Evolutionary conservation across 2,329 filamentous ascomycete species (phyloP).

Genomic region (Trichoderma endophyticum): DNA sequence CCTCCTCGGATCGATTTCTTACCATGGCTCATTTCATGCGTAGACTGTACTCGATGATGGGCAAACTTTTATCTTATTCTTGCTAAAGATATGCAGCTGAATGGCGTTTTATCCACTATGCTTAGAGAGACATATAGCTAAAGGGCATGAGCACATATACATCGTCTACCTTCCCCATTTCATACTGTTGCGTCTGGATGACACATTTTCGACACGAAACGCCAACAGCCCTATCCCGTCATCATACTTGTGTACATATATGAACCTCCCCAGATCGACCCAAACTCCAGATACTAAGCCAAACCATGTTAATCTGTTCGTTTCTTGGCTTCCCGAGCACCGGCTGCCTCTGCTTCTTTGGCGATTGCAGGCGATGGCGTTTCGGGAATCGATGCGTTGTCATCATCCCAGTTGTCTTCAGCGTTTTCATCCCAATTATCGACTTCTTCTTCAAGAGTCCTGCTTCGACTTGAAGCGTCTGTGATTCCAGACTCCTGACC

Average conservation of each 20-base stretch:
- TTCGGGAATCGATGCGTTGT: slow-evolving; percentile 35
- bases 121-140: background rate
- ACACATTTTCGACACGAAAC: background rate
- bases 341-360: slow-evolving; percentile 26
- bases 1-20: background rate
- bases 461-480: slow-evolving; percentile 32
- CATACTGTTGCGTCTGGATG: background rate
- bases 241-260: background rate
- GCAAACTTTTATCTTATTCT: background rate
- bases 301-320: slow-evolving; percentile 29
- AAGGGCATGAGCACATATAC: background rate
- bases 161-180: background rate
- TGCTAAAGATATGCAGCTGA: background rate
- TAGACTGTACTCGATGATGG: background rate
- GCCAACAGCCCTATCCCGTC: background rate
- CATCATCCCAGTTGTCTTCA: slow-evolving; percentile 56
- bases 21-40: background rate
- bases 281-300: background rate
- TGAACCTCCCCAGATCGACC: background rate
- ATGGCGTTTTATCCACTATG: background rate
- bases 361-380: slow-evolving; percentile 19
- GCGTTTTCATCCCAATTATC: slow-evolving; percentile 93
- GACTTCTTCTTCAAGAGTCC: slow-evolving; percentile 70
- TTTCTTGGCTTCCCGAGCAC: slow-evolving; percentile 34
- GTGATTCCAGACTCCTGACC: slow-evolving; percentile 66